These are phyloP conservation scores for Calophaca sinica DNA, from an alignment of 306 rosid species.

Conservation along the genomic window DNA sequence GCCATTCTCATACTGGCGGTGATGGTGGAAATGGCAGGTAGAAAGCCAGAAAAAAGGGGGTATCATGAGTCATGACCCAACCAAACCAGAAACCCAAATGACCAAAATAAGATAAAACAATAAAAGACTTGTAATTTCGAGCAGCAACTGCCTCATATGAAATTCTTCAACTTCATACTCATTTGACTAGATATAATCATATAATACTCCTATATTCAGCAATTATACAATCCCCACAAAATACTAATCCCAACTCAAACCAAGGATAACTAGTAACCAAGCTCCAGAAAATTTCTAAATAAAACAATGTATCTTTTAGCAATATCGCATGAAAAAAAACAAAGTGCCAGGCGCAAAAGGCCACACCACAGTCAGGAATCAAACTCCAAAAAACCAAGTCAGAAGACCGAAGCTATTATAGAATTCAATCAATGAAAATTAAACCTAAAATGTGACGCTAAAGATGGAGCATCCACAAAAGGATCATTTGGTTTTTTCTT, in stretches of 20 bases:
- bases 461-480: neutral
- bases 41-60: neutral
- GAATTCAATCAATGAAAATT: neutral
- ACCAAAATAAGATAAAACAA: neutral
- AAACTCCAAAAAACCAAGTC: slow-evolving; percentile 17
- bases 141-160: neutral
- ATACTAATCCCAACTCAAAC: slow-evolving; percentile 10
- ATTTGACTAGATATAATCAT: neutral
- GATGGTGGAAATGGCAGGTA: neutral
- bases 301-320: too few species aligned
- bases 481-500: neutral
- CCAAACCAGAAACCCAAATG: neutral
- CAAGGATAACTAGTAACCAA: neutral
- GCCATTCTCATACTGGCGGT: neutral
- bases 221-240: neutral
- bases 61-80: neutral
- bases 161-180: neutral
- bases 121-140: neutral
- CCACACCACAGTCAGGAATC: neutral
- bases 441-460: neutral
- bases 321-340: too few species aligned
- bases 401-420: neutral
- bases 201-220: slow-evolving; percentile 5
- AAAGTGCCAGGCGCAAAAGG: neutral
- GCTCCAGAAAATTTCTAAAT: neutral